A percentile compares a stretch with the other conserved stretches of the same genome.
Conservation (phyloP, 768 basidiomycete genomes). For the Paxillus ammoniavirescens region DNA sequence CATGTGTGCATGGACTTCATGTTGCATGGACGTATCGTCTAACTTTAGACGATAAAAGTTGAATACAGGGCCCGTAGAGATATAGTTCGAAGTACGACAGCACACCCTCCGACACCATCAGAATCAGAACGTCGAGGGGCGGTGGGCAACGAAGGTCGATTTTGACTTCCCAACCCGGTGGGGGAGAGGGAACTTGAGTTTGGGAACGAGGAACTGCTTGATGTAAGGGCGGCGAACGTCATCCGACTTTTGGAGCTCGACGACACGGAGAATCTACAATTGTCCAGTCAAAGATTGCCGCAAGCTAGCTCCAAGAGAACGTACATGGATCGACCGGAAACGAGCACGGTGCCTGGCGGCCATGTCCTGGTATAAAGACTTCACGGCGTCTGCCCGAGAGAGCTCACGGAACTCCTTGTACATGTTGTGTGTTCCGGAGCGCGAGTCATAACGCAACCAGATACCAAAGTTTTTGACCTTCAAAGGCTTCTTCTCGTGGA, state of each 20-base stretch:
- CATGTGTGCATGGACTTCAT: too few species aligned
- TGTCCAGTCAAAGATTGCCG: not conserved
- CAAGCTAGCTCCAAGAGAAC: slow-evolving; percentile 26
- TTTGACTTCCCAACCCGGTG: slow-evolving; percentile 79
- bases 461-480: slow-evolving; percentile 99
- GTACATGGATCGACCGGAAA: slow-evolving; percentile 96
- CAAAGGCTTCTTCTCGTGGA: slow-evolving; percentile 95
- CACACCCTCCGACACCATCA: not conserved
- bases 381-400: slow-evolving; percentile 91
- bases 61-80: slow-evolving; percentile 11
- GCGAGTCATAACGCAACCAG: slow-evolving; percentile 99
- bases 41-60: slow-evolving; percentile 7
- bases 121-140: slow-evolving; percentile 69
- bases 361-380: slow-evolving; percentile 99
- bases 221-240: slow-evolving; percentile 97
- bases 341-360: slow-evolving; percentile 98
- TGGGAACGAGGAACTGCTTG: slow-evolving; percentile 88
- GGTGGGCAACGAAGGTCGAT: slow-evolving; percentile 77
- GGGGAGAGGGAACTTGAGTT: slow-evolving; percentile 96
- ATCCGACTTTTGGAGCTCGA: slow-evolving; percentile 89
- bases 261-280: slow-evolving; percentile 89
- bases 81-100: not conserved
- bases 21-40: too few species aligned
- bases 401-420: slow-evolving; percentile 99
- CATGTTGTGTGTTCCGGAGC: slow-evolving; percentile 99